Evolutionary conservation across 306 rosid species (phyloP), one percentile per base, ranked within the genome.

Genomic region (Casuarina cunninghamiana): DNA sequence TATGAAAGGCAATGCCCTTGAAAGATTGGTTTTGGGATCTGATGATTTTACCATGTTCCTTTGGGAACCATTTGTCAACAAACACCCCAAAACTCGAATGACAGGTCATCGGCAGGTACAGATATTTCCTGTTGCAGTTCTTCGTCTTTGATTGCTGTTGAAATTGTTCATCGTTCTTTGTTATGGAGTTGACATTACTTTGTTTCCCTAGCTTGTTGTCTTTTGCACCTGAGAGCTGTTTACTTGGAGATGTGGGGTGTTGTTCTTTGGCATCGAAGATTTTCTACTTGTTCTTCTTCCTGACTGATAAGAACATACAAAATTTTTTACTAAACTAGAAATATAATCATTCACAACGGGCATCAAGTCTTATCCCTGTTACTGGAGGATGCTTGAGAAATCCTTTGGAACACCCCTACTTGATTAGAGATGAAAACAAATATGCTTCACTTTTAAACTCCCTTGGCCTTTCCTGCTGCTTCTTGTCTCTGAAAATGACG

Each of bases 41-140:
- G 97, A 95, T 88, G 99, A 95, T 86, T 91, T 89, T 79, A 93
- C 99, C 5, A 95, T 95, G 99, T 93, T 89, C 74, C 92, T 95
- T 69, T 95, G 97, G 99, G 97, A 95, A 80, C 99, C 99, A 19
- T 88, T 84, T 41, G 82, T 90, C 85, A 90, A 88, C 91, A 93
- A 91, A 86, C 92, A 88, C 45, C 99, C 93, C 6, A 95, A 93
- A 87, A 85, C 94, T 70, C 94, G 96, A 80, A 82, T 93, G 97
- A 93, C 97, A 41, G 99, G 97, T 78, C 99, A 95, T 86, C 97
- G 93, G 76, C 96, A 87, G 97, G 99, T 95, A 77, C 66, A 54
- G 63, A 43, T 42, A n/a, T 62, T 50, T 48, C 69, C 51, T 46
- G 61, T 57, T 46, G 26, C 32, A 3, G 35, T 51, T 46, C 53